Base-by-base conservation (phyloP, 2,329 filamentous ascomycete genomes). In the Botryosphaeria agaves region DNA sequence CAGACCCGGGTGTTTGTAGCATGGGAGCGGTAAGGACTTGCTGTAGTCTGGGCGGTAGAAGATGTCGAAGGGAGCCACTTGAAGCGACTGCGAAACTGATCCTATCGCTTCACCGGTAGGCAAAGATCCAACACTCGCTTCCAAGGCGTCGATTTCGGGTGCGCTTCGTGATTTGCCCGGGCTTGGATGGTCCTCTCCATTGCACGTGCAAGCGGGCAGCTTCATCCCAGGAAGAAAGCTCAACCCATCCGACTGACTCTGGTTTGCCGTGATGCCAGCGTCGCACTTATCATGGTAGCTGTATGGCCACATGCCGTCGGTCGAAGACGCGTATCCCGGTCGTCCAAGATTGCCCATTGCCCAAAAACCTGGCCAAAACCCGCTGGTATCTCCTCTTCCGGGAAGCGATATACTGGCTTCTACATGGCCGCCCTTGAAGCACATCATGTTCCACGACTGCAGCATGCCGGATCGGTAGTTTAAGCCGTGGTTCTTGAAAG, bases 321-420 rank as follows among this genome's bases (percentile, higher is more conserved):
- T 80, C 2, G 74, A 77, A 7, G 72, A 68, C 18, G 70, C 62
- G 48, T 77, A 77, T 8, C 76, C 76, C 16, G 76, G 71, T 38
- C 76, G 63, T 21, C 69, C 76, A 14, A 81, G 60, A 43, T 81
- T 81, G 4, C 76, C 76, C 72, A 81, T 78, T 0, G 73, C 62
- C 76, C 76, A 81, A 50, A 79, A 76, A 50, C 76, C 76, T 25
- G 76, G 76, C 76, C 76, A 81, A 51, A 80, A 76, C 34, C 76
- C 76, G 32, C 69, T 62, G 9, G 70, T 64, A 38, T 78, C 71
- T 27, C 75, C 76, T 28, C 61, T 53, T 11, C 75, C 76, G 9
- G 76, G 76, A 5, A 81, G 56, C 3, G 75, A 80, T 31, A 80
- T 70, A 43, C 71, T 76, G 14, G 73, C 73, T 52, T 81, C 76